phyloP scores from a whole-genome alignment of 352 stramenopile genomes.

The Globisporangium middletonii region DNA sequence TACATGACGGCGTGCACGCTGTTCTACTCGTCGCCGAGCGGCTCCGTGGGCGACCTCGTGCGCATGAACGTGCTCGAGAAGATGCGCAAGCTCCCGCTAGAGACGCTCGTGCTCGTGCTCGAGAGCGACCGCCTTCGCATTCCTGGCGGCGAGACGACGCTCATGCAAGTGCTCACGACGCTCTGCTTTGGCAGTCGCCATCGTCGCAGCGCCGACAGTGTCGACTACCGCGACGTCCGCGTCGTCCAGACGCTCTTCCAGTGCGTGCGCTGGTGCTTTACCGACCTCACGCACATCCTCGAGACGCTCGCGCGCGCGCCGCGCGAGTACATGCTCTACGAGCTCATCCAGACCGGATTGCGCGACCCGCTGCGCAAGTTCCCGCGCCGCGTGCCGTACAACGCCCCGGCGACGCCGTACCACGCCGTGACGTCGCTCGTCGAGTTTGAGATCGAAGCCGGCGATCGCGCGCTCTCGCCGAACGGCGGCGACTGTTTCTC shows the following conservation, averaged over 20 bases:
- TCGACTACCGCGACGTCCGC: conserved; percentile 16
- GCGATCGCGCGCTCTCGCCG: conserved; percentile 22
- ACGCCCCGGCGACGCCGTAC: conserved; percentile 18
- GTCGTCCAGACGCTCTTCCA: conserved; percentile 44
- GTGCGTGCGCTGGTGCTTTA: conserved; percentile 65
- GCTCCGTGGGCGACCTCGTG: conserved; percentile 10
- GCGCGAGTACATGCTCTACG: conserved; percentile 48
- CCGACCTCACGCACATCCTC: conserved; percentile 54
- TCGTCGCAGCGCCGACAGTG: conserved; percentile 2
- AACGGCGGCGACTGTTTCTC: conserved; percentile 3
- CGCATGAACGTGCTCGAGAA: conserved; percentile 14
- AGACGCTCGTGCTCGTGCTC: conserved; percentile 53
- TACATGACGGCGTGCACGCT: conserved; percentile 54
- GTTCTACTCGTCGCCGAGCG: conserved; percentile 43
- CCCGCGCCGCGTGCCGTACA: conserved; percentile 14
- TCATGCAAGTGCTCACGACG: conserved; percentile 34
- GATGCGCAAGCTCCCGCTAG: conserved; percentile 44
- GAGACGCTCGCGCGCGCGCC: conserved; percentile 29
- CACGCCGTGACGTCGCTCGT: conserved; percentile 24
- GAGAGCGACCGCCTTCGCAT: conserved; percentile 56
- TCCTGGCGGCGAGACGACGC: conserved; percentile 42
- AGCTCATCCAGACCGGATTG: conserved; percentile 36
- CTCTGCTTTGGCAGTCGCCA: conserved; percentile 30
- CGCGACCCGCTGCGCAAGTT: conserved; percentile 6
- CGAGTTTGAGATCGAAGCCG: conserved; percentile 59